Evolutionary conservation across 2,329 filamentous ascomycete species (phyloP), one percentile per base, ranked within the genome.

Genomic region (Pseudogymnoascus sp.): DNA sequence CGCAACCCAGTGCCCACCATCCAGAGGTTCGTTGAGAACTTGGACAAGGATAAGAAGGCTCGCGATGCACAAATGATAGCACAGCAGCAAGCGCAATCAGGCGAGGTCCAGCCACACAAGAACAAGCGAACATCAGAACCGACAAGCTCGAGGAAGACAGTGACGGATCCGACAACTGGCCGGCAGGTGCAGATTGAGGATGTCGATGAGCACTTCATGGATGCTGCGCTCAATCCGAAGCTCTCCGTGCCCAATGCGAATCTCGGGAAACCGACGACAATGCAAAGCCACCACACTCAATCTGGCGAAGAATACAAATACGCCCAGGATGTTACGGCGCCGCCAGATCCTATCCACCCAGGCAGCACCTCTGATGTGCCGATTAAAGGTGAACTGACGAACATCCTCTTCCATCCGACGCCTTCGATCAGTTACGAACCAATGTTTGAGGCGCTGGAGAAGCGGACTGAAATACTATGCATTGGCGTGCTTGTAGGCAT

Each of bases 351-450:
- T 0, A 80, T 96, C 18, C 87, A 88, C 14, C 83, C 88, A 63
- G 91, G 91, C 23, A 86, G 88, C 36, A 97, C 93, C 0, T 93
- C 91, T 25, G 95, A 97, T 75, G 92, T 97, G 1, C 95, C 95
- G 2, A 96, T 97, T 64, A 90, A 93, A 72, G 93, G 93, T 70
- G 93, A 97, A 73, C 97, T 95, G 82, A 97, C 95, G 3, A 97
- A 96, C 66, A 88, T 97, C 16, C 82, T 97, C 31, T 97, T 97
- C 76, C 93, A 97, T 75, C 93, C 95, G 14, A 97, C 93, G 0
- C 93, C 93, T 0, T 89, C 89, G 0, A 84, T 96, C 68, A 91
- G 88, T 77, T 96, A 91, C 72, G 91, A 96, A 75, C 91, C 93
- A 3, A 96, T 92, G 83, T 97, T 90, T 73, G 84, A 81, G 18